A percentile compares a stretch with the other conserved stretches of the same genome.
phyloP scores from a whole-genome alignment of 768 basidiomycete genomes.

The Dioszegia hungarica region DNA sequence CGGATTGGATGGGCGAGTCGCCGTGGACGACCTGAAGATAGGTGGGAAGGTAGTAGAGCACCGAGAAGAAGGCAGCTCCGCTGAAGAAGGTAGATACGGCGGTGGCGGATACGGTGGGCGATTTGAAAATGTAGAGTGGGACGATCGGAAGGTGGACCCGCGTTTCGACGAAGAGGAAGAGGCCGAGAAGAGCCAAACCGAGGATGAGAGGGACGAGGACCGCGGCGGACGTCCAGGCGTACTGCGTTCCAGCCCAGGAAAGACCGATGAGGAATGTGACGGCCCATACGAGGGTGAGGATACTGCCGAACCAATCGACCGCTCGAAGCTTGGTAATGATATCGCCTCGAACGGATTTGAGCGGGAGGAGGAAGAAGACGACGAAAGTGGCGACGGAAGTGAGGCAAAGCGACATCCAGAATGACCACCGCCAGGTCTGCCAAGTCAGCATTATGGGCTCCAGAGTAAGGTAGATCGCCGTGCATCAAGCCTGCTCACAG shows the following conservation, averaged over 20 bases:
- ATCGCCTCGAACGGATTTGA: conserved; percentile 64
- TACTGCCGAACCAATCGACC: conserved; percentile 62
- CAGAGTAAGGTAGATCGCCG: too few species aligned
- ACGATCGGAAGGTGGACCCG: conserved; percentile 68
- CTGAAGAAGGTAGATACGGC: conserved; percentile 68
- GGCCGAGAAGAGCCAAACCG: conserved; percentile 55
- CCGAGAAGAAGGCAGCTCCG: conserved; percentile 45
- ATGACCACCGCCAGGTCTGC: conserved; percentile 9
- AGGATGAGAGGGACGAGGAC: conserved; percentile 61
- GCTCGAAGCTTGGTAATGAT: conserved; percentile 62
- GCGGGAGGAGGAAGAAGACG: conserved; percentile 62
- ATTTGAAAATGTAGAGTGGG: conserved; percentile 68
- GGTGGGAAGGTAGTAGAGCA: conserved; percentile 68
- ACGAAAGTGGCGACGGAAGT: conserved; percentile 57
- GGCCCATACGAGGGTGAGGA: conserved; percentile 60
- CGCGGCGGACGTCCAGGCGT: conserved; percentile 65
- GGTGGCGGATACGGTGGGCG: conserved; percentile 62
- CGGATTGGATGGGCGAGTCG: conserved; percentile 61
- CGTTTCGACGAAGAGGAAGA: conserved; percentile 72
- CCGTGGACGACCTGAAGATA: conserved; percentile 69
- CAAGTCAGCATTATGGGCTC: neutral
- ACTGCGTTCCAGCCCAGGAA: conserved; percentile 71
- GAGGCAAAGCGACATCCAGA: conserved; percentile 64
- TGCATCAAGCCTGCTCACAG: neutral
- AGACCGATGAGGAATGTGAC: conserved; percentile 64